Evolutionary conservation across 139 green algal genomes (phyloP).

Genomic region (Coccomyxa sp.): DNA sequence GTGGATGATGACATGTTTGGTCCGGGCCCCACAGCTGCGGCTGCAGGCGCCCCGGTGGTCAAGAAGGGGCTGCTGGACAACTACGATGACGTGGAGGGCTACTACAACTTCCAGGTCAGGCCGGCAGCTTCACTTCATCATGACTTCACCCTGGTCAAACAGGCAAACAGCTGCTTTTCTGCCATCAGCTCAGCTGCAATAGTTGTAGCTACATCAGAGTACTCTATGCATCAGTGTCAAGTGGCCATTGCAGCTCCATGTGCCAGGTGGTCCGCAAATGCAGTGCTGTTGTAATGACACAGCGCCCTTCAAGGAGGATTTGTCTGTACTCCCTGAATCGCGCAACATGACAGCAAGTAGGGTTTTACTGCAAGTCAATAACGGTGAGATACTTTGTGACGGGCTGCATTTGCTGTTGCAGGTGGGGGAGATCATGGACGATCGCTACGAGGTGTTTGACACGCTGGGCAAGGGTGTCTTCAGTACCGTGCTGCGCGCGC

Average conservation of each 20-base stretch:
- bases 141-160: neutral
- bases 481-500: slow-evolving; percentile 83
- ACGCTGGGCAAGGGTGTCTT: slow-evolving; percentile 92
- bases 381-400: neutral
- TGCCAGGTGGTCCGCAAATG: neutral
- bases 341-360: too few species aligned
- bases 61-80: slow-evolving; percentile 63
- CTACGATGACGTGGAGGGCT: slow-evolving; percentile 93
- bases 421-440: slow-evolving; percentile 86
- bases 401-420: slow-evolving; percentile 19
- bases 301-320: too few species aligned
- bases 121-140: neutral
- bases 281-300: too few species aligned
- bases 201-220: neutral
- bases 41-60: neutral
- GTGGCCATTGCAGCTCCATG: neutral
- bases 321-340: neutral
- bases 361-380: neutral
- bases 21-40: neutral
- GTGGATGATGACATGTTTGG: neutral
- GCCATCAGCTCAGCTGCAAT: neutral
- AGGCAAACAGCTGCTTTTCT: neutral
- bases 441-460: slow-evolving; percentile 70
- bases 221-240: neutral
- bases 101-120: slow-evolving; percentile 91